Evolutionary conservation across 441 rosid species (phyloP).

Genomic region (Populus hybrid): DNA sequence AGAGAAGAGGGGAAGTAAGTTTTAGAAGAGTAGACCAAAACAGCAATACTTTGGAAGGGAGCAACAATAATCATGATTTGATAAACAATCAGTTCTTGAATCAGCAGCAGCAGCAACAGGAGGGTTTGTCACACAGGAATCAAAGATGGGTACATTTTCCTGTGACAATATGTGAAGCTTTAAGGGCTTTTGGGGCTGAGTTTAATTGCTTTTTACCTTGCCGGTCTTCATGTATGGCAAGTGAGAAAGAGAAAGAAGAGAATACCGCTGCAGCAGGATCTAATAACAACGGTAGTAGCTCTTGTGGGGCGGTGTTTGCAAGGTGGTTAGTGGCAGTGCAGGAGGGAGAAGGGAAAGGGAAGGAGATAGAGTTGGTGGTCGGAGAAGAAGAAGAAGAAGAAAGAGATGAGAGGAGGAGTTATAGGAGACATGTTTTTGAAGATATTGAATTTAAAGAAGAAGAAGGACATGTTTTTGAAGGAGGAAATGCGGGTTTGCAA

Average conservation of each 20-base stretch:
- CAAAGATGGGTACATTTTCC: constrained; percentile 87
- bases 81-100: constrained; percentile 12
- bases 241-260: constrained; percentile 38
- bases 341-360: constrained; percentile 42
- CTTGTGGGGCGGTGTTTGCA: constrained; percentile 54
- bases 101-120: constrained; percentile 36
- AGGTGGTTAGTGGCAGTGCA: constrained; percentile 79
- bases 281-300: constrained; percentile 16
- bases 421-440: constrained; percentile 71
- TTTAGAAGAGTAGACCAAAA: constrained; percentile 52
- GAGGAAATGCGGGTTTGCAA: constrained; percentile 22
- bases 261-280: constrained; percentile 20
- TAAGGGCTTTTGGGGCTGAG: constrained; percentile 75
- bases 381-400: constrained; percentile 34
- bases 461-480: constrained; percentile 22
- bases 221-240: constrained; percentile 12
- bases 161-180: constrained; percentile 69
- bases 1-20: constrained; percentile 57
- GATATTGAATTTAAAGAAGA: constrained; percentile 56
- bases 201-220: constrained; percentile 76
- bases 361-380: constrained; percentile 75
- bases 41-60: constrained; percentile 4
- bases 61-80: constrained; percentile 7
- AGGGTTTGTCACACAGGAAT: constrained; percentile 44
- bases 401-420: constrained; percentile 38